Evolutionary conservation across 345 rosid genomes (phyloP), one percentile per base, ranked within the genome.

Genomic region (Rhizophora mangle): DNA sequence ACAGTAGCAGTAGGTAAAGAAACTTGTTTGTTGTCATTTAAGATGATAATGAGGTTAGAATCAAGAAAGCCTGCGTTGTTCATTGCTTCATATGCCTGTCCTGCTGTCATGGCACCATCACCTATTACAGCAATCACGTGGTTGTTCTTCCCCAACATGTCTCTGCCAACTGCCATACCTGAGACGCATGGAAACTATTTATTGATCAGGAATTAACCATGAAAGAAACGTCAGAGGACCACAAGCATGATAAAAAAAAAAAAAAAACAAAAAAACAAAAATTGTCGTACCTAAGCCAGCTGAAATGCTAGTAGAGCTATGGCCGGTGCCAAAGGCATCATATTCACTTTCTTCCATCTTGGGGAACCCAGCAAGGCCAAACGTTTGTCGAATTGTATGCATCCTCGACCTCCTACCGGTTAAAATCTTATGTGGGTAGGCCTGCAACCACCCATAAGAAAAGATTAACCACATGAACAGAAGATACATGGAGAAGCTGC

Each of bases 101-200:
- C 85, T 0, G 84, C 85, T 0, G 83, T 83, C 89, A 83, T 83
- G 34, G 85, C 85, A 20, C 89, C 85, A 20, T 85, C 87, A 13
- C 84, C 87, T 1, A 83, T 80, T 20, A 83, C 87, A 1, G 87
- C 74, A 24, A 82, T 57, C 22, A 86, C 90, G 53, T 82, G 72
- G 68, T 84, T 84, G 20, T 71, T 64, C 61, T 80, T 84, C 55
- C 83, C 81, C 15, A 78, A n/a, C 64, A 86, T 61, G 46, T 86
- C 87, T 63, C 90, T 82, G 4, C 78, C 87, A 11, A 78, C 84
- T 6, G 87, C 84, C 85, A 85, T 85, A 13, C 86, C 86, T 83
- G 54, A 34, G 31, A 58, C 15, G 29, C 43, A 49, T 2, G 37
- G 55, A 5, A 47, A 24, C 24, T 10, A 8, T 13, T 56, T 13